Conservation (phyloP, 345 rosid species). For the Carallia pectinifolia region DNA sequence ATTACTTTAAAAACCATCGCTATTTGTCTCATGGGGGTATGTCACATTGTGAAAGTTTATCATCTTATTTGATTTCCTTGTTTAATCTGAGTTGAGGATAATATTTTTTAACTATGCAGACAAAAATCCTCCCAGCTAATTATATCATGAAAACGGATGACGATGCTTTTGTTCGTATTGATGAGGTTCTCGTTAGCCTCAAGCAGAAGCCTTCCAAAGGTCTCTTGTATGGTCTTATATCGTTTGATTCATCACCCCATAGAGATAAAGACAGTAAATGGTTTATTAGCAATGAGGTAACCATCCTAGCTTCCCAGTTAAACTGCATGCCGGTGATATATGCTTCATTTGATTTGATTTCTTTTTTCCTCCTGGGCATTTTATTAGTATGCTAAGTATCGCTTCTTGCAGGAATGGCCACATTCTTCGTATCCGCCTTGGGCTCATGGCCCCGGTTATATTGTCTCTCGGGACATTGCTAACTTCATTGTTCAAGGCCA, state of each 20-base stretch:
- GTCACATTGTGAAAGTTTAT: not conserved
- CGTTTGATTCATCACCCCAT: slow-evolving; percentile 72
- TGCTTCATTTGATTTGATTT: slow-evolving; percentile 9
- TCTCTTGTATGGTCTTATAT: slow-evolving; percentile 71
- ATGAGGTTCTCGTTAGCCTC: slow-evolving; percentile 66
- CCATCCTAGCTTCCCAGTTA: slow-evolving; percentile 7
- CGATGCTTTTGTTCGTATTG: slow-evolving; percentile 84
- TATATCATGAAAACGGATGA: slow-evolving; percentile 94
- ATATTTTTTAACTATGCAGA: slow-evolving; percentile 44
- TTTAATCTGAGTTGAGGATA: slow-evolving; percentile 3
- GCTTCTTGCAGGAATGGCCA: slow-evolving; percentile 67
- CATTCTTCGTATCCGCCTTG: slow-evolving; percentile 76
- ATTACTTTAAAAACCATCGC: slow-evolving; percentile 82
- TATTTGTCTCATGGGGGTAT: slow-evolving; percentile 84
- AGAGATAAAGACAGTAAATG: slow-evolving; percentile 80
- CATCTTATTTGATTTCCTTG: not conserved
- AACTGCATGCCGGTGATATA: slow-evolving; percentile 5
- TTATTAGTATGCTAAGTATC: not conserved
- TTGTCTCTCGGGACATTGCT: slow-evolving; percentile 71
- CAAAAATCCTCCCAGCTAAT: slow-evolving; percentile 72
- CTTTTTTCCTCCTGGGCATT: not conserved
- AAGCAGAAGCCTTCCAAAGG: slow-evolving; percentile 53
- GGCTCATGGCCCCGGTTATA: slow-evolving; percentile 98
- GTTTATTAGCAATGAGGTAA: slow-evolving; percentile 74
- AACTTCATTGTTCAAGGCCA: slow-evolving; percentile 71